Conservation (phyloP, 805 yeast species). For the Suhomyces pyralidae region DNA sequence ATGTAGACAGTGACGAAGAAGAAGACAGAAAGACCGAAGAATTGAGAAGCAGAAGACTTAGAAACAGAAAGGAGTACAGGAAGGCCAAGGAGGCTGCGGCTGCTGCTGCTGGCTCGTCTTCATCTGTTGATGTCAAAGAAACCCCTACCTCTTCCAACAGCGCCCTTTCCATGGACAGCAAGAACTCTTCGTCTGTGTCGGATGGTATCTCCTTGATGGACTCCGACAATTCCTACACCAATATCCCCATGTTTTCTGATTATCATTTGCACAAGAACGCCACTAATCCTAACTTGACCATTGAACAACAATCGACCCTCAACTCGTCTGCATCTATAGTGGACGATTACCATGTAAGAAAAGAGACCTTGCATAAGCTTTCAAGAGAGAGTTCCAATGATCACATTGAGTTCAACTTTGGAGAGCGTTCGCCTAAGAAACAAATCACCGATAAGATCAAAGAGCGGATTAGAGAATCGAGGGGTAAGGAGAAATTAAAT, state of each 20-base stretch:
- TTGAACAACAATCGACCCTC: conserved; percentile 23
- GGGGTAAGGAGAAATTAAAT: conserved; percentile 17
- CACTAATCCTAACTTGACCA: conserved; percentile 17
- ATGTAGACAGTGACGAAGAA: conserved; percentile 45
- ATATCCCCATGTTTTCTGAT: conserved; percentile 61
- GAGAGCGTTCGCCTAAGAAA: conserved; percentile 4
- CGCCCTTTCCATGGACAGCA: conserved; percentile 17
- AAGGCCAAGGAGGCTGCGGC: conserved; percentile 10
- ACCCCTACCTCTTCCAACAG: conserved; percentile 14
- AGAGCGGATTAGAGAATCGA: conserved; percentile 32
- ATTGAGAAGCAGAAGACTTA: conserved; percentile 42
- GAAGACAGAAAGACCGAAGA: conserved; percentile 50
- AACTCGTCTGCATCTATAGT: conserved; percentile 30
- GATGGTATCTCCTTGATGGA: conserved; percentile 62
- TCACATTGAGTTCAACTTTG: conserved; percentile 36
- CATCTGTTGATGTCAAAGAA: conserved; percentile 4
- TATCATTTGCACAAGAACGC: conserved; percentile 38
- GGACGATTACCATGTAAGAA: conserved; percentile 28
- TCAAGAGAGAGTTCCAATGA: conserved; percentile 21
- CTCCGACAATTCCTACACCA: conserved; percentile 59
- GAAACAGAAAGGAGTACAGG: conserved; percentile 22
- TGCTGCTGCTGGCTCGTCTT: not conserved
- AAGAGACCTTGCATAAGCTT: conserved; percentile 8
- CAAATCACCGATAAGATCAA: conserved; percentile 34
- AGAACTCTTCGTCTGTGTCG: conserved; percentile 43